phyloP scores from a whole-genome alignment of 305 asterid species.

The Withania somnifera region DNA sequence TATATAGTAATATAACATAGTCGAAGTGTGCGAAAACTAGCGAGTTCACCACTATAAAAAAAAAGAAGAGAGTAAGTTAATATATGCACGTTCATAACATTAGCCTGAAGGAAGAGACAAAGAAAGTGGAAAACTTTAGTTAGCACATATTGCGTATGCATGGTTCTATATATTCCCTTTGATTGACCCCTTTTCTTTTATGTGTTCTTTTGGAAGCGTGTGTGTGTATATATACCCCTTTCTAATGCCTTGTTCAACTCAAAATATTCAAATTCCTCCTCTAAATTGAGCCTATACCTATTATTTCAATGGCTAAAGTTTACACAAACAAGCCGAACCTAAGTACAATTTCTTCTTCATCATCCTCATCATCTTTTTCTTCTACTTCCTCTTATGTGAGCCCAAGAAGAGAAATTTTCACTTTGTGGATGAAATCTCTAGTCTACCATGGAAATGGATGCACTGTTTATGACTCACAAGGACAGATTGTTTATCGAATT shows the following conservation, averaged over 20 bases:
- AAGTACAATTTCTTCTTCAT: background rate
- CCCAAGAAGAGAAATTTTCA: constrained; percentile 43
- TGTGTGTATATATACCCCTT: background rate
- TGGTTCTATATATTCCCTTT: background rate
- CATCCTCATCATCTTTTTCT: background rate
- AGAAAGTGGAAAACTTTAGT: background rate
- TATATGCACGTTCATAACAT: background rate
- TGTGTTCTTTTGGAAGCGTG: background rate
- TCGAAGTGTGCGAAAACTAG: no score
- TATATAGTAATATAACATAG: no score
- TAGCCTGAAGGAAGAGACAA: background rate
- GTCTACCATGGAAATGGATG: constrained; percentile 61
- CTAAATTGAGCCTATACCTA: background rate
- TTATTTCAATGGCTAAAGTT: constrained; percentile 1
- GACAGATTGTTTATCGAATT: constrained; percentile 46
- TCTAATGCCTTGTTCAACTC: background rate
- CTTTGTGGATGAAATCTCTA: constrained; percentile 74
- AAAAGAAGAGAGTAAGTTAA: background rate
- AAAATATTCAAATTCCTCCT: background rate
- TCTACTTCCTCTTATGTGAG: constrained; percentile 9
- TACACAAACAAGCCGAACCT: background rate
- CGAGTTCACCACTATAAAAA: background rate
- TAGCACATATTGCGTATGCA: background rate
- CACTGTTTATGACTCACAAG: constrained; percentile 42
- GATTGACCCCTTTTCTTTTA: background rate